phyloP scores from a whole-genome alignment of 179 eudicot species.

The Heliamphora pulchella region DNA sequence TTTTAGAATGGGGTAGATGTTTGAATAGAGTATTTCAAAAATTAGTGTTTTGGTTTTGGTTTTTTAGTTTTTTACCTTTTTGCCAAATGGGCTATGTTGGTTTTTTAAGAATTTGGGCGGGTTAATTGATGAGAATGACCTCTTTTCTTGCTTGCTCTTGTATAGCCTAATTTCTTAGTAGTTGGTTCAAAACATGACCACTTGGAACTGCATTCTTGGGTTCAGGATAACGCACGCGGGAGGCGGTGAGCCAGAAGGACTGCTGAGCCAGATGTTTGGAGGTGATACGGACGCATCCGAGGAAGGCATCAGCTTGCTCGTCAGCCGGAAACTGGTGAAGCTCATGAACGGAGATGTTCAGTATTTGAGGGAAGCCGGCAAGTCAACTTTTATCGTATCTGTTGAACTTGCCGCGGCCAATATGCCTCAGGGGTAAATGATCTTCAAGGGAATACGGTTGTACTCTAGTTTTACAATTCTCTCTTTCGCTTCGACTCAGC shows the following conservation, averaged over 20 bases:
- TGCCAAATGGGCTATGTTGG: no score
- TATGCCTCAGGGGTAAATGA: slow-evolving; percentile 16
- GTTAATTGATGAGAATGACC: not conserved
- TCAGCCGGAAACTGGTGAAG: slow-evolving; percentile 75
- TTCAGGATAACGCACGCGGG: slow-evolving; percentile 82
- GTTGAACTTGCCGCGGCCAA: slow-evolving; percentile 64
- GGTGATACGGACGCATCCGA: slow-evolving; percentile 48
- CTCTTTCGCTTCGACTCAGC: not conserved
- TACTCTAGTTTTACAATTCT: not conserved
- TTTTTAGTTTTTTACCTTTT: no score
- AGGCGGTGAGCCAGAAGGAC: slow-evolving; percentile 64
- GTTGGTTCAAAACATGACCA: not conserved
- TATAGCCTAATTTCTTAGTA: not conserved
- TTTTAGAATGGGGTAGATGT: no score
- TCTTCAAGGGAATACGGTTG: not conserved
- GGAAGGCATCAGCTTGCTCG: slow-evolving; percentile 74
- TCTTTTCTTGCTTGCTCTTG: not conserved
- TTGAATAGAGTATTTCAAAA: no score
- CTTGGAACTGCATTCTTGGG: slow-evolving; percentile 8
- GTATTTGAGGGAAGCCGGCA: slow-evolving; percentile 68
- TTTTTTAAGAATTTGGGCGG: no score
- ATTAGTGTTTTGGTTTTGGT: no score
- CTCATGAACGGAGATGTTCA: slow-evolving; percentile 92
- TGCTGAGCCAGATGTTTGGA: slow-evolving; percentile 83
- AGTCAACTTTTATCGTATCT: slow-evolving; percentile 66